Conservation (phyloP, 2,329 filamentous ascomycete genomes). For the Fusarium guadeloupense region DNA sequence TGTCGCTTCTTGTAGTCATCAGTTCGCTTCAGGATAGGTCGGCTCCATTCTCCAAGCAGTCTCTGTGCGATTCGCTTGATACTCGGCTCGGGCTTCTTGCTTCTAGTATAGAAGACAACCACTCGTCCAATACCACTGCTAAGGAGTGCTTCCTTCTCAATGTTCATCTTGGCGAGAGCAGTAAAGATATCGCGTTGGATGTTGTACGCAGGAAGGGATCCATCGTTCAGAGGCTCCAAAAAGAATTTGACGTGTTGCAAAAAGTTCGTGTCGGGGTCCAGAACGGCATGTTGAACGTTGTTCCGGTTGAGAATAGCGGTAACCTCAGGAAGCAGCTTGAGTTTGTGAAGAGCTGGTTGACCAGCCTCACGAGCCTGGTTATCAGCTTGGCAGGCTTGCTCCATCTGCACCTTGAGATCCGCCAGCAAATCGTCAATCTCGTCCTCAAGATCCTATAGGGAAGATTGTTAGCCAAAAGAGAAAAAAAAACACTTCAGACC, state of each 20-base stretch:
- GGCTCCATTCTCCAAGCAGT: slow-evolving; percentile 93
- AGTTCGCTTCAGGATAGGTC: slow-evolving; percentile 91
- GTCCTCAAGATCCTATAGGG: slow-evolving; percentile 80
- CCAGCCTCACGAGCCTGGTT: slow-evolving; percentile 81
- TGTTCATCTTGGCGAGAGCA: slow-evolving; percentile 80
- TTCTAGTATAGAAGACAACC: slow-evolving; percentile 95
- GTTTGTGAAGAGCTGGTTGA: slow-evolving; percentile 88
- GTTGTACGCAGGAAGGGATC: slow-evolving; percentile 92
- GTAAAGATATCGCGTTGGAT: slow-evolving; percentile 95
- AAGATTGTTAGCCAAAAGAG: slow-evolving; percentile 36
- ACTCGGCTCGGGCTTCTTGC: slow-evolving; percentile 83
- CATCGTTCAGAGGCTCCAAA: slow-evolving; percentile 93
- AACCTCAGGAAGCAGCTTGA: slow-evolving; percentile 92
- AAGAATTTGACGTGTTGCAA: slow-evolving; percentile 96
- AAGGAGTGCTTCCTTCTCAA: slow-evolving; percentile 89
- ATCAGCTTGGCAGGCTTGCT: slow-evolving; percentile 86
- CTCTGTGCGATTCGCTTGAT: slow-evolving; percentile 96
- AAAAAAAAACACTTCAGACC: no score
- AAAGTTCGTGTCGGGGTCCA: slow-evolving; percentile 95
- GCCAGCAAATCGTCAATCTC: slow-evolving; percentile 91
- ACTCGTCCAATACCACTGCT: slow-evolving; percentile 97
- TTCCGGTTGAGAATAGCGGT: slow-evolving; percentile 89
- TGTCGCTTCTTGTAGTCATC: slow-evolving; percentile 92
- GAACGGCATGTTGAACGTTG: slow-evolving; percentile 81
- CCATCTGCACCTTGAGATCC: slow-evolving; percentile 88